Evolutionary conservation across 2,329 filamentous ascomycete species (phyloP), one percentile per base, ranked within the genome.

Genomic region (Hyphodiscus sp.): DNA sequence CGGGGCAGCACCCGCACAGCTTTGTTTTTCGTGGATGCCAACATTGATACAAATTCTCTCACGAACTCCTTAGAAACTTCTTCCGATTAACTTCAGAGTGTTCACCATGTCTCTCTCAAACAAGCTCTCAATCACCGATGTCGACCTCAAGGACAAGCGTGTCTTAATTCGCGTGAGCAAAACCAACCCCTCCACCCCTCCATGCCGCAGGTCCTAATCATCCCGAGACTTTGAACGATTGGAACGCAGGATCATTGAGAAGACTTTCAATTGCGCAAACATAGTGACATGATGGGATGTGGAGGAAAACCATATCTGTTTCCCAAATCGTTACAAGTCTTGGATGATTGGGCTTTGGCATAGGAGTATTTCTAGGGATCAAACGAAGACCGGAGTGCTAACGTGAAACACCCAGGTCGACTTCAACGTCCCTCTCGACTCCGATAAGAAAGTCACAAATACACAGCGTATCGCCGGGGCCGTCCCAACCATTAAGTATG

Each of bases 351-450:
- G 23, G 23, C 23, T 26, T 26, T 26, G 23, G 23, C n/a, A n/a
- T n/a, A 26, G 8, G 4, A 8, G 23, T 8, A 45, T 20, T 48
- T 44, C 41, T 44, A 43, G 56, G 29, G 50, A 5, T 45, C 20
- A 20, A 23, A 33, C 43, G 23, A 43, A 38, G 33, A 38, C 33
- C 33, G 45, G 41, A 6, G 47, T 26, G 56, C 59, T 67, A 65
- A 61, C 68, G 50, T 20, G 47, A 48, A 33, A 51, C 10, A 38
- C 47, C 43, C 68, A 96, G 91, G 92, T 99, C 73, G 94, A 99
- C 83, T 99, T 99, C 86, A 99, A 99, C 76, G 95, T 99, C 54
- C 94, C 94, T 61, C 90, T 99, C 69, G 91, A 99, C 71, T 82
- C 79, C 64, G 80, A 94, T 71, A 95, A 91, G 78, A 91, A 95